These are phyloP conservation scores for Neofusicoccum sp. DNA, from an alignment of 2,329 filamentous ascomycete genomes.

Conservation along the genomic window DNA sequence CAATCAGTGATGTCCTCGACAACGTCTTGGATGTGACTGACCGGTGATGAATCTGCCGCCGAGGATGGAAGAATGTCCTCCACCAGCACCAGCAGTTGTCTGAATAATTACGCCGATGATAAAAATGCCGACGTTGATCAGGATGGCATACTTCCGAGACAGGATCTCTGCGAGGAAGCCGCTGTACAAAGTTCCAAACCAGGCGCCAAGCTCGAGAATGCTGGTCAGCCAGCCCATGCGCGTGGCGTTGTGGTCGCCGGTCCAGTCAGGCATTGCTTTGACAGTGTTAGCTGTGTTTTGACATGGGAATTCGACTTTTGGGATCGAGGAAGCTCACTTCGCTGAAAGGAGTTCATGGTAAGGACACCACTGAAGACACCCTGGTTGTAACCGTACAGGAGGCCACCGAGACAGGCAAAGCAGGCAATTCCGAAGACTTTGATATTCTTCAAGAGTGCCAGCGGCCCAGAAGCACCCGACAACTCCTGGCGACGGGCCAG, in stretches of 20 bases:
- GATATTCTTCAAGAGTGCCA: conserved; percentile 51
- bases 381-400: conserved; percentile 70
- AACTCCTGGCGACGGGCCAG: conserved; percentile 42
- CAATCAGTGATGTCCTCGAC: background rate
- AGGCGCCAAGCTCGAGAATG: conserved; percentile 74
- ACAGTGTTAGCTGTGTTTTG: background rate
- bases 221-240: conserved; percentile 53
- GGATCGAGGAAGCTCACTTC: conserved; percentile 28
- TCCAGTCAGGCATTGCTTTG: conserved; percentile 16
- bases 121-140: conserved; percentile 66
- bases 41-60: conserved; percentile 69
- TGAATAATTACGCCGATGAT: conserved; percentile 70
- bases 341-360: conserved; percentile 48
- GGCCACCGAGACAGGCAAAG: conserved; percentile 53
- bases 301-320: background rate
- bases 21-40: conserved; percentile 18
- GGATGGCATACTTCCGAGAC: conserved; percentile 67
- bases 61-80: conserved; percentile 60
- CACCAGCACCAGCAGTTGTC: conserved; percentile 55
- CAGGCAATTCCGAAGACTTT: conserved; percentile 56
- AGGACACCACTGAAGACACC: conserved; percentile 72
- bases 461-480: conserved; percentile 43
- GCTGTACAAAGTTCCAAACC: conserved; percentile 69
- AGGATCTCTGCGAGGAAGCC: conserved; percentile 69
- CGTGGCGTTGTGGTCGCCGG: conserved; percentile 25